These are phyloP conservation scores for Carex cristatella DNA, from an alignment of 176 grass and related monocot genomes.

Conservation along the genomic window DNA sequence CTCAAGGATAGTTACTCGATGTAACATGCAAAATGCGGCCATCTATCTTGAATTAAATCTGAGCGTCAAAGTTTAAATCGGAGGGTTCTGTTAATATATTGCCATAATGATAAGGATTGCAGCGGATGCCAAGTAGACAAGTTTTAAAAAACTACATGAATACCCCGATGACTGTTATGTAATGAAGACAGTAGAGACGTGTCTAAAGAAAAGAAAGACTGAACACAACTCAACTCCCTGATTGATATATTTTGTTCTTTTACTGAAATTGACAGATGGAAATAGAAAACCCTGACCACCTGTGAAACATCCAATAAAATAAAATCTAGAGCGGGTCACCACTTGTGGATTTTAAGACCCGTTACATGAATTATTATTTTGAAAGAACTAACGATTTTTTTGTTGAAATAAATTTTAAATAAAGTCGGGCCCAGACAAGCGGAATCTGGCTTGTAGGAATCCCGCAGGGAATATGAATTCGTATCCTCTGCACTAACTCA, in stretches of 20 bases:
- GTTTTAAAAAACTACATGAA: background rate
- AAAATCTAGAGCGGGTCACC: background rate
- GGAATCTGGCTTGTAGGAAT: too few species aligned
- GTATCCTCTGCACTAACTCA: too few species aligned
- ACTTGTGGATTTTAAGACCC: background rate
- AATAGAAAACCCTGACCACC: background rate
- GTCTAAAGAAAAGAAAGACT: background rate
- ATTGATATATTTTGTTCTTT: background rate
- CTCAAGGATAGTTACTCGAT: background rate
- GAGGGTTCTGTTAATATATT: background rate
- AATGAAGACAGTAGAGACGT: background rate
- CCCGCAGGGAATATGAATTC: too few species aligned
- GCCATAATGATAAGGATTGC: background rate
- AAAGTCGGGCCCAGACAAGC: too few species aligned
- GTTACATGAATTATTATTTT: background rate
- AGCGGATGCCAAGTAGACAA: background rate
- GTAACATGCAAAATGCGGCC: background rate
- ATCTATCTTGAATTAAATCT: background rate
- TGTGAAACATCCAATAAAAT: background rate
- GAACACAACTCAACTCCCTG: background rate
- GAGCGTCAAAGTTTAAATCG: background rate
- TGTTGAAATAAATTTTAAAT: too few species aligned
- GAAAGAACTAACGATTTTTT: background rate
- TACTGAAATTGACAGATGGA: background rate
- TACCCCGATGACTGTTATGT: background rate